Evolutionary conservation across 345 rosid genomes (phyloP).

Genomic region (Bretschneidera sinensis): DNA sequence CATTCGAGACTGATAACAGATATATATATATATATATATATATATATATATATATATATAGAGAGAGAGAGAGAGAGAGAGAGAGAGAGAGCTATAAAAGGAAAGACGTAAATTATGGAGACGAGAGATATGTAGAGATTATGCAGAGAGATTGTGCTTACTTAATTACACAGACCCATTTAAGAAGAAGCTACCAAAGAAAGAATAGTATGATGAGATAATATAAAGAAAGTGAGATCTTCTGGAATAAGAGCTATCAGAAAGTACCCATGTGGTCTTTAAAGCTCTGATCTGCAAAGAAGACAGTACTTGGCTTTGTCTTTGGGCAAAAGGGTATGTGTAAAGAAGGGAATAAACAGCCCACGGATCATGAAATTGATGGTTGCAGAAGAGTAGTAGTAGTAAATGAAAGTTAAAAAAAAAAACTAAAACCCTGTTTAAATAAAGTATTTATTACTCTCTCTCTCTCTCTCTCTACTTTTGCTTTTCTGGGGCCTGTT

Average conservation of each 20-base stretch:
- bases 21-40: no score
- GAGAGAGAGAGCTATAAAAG: not conserved
- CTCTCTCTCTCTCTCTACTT: not conserved
- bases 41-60: no score
- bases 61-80: not conserved
- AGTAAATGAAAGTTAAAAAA: not conserved
- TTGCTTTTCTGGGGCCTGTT: slow-evolving; percentile 4
- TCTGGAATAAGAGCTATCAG: slow-evolving; percentile 26
- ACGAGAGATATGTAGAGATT: slow-evolving; percentile 24
- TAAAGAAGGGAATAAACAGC: slow-evolving; percentile 22
- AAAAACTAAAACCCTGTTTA: no score
- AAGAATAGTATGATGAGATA: slow-evolving; percentile 18
- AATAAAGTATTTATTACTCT: no score
- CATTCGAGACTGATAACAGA: slow-evolving; percentile 32
- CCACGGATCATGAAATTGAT: slow-evolving; percentile 24
- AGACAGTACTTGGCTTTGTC: slow-evolving; percentile 18
- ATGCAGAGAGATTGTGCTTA: slow-evolving; percentile 13
- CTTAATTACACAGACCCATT: slow-evolving; percentile 14
- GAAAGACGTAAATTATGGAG: slow-evolving; percentile 10
- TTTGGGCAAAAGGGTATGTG: slow-evolving; percentile 21
- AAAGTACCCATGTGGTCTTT: slow-evolving; percentile 35
- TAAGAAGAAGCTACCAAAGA: slow-evolving; percentile 21
- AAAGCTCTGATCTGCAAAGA: slow-evolving; percentile 33
- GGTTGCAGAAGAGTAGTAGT: slow-evolving; percentile 14
- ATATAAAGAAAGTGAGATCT: slow-evolving; percentile 13